phyloP scores from a whole-genome alignment of 108 stramenopile species.

The Conticribra weissflogii region DNA sequence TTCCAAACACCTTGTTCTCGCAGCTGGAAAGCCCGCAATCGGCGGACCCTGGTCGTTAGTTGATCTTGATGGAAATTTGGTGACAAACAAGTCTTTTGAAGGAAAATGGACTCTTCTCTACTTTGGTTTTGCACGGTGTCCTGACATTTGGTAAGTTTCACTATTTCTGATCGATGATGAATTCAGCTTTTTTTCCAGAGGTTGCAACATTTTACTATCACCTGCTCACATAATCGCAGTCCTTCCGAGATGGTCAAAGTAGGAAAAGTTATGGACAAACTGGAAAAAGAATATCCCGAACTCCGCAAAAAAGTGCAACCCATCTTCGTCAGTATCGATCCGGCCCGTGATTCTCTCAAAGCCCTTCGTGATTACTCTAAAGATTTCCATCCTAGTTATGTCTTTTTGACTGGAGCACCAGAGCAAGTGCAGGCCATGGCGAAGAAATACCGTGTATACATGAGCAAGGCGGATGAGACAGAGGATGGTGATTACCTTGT shows the following conservation, averaged over 20 bases:
- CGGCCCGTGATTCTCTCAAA: conserved; percentile 94
- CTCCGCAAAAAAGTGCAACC: conserved; percentile 80
- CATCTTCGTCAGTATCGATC: conserved; percentile 97
- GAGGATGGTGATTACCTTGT: conserved; percentile 99
- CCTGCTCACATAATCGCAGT: neutral
- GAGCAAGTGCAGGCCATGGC: conserved; percentile 95
- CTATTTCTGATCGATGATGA: neutral
- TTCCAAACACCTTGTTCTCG: too few species aligned
- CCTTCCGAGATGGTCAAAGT: conserved; percentile 99
- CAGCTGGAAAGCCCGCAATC: conserved; percentile 91
- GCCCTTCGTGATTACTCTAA: conserved; percentile 92
- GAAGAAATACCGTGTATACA: conserved; percentile 97
- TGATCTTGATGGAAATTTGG: conserved; percentile 86
- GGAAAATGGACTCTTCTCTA: conserved; percentile 95
- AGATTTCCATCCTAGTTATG: conserved; percentile 94
- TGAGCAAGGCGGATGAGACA: conserved; percentile 92
- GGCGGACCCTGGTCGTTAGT: conserved; percentile 90
- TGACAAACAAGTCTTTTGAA: conserved; percentile 80
- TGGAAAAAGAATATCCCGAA: conserved; percentile 78
- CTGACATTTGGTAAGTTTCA: conserved; percentile 93
- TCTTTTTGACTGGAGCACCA: conserved; percentile 93
- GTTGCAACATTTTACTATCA: neutral
- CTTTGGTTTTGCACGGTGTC: conserved; percentile 99
- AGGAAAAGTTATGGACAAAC: conserved; percentile 90
- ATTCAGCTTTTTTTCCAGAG: too few species aligned